A percentile compares a stretch with the other conserved stretches of the same genome.
phyloP scores from a whole-genome alignment of 352 stramenopile genomes.

The Globisporangium radiosum region DNA sequence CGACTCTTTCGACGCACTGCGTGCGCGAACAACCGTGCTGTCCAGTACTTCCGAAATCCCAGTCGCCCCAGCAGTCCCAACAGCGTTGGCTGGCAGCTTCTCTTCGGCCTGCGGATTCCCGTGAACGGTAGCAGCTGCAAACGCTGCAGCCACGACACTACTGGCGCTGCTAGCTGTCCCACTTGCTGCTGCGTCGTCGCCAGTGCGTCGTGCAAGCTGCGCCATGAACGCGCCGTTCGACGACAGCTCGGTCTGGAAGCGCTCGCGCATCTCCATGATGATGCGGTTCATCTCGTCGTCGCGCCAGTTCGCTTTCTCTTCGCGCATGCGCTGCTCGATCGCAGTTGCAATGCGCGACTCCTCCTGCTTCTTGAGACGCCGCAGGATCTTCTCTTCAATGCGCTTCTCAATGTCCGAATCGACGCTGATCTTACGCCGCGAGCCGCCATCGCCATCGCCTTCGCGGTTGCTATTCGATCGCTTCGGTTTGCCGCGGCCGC shows the following conservation, averaged over 20 bases:
- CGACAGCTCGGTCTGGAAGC: slow-evolving; percentile 78
- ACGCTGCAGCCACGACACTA: neutral
- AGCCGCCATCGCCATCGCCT: slow-evolving; percentile 22
- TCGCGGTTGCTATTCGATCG: slow-evolving; percentile 41
- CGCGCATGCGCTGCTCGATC: slow-evolving; percentile 78
- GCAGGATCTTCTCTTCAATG: slow-evolving; percentile 86
- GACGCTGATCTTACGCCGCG: slow-evolving; percentile 49
- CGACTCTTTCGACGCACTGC: slow-evolving; percentile 64
- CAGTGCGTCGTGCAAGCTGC: slow-evolving; percentile 30
- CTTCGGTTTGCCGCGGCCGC: slow-evolving; percentile 33
- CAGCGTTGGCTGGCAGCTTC: slow-evolving; percentile 23
- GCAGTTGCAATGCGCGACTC: slow-evolving; percentile 76
- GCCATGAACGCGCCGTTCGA: slow-evolving; percentile 55
- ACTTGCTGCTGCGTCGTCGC: slow-evolving; percentile 11
- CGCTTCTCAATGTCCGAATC: slow-evolving; percentile 76
- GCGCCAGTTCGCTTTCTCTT: slow-evolving; percentile 82
- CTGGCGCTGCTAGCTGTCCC: neutral
- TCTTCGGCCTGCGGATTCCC: slow-evolving; percentile 68
- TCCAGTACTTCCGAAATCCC: too few relatives aligned
- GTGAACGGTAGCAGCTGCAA: neutral
- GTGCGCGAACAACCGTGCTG: slow-evolving; percentile 17
- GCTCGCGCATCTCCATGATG: slow-evolving; percentile 85
- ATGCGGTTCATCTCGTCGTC: slow-evolving; percentile 89
- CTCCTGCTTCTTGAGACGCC: slow-evolving; percentile 83
- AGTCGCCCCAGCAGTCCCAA: too few relatives aligned